These are phyloP conservation scores for Psophocarpus tetragonolobus DNA, from an alignment of 306 rosid genomes.

Conservation along the genomic window DNA sequence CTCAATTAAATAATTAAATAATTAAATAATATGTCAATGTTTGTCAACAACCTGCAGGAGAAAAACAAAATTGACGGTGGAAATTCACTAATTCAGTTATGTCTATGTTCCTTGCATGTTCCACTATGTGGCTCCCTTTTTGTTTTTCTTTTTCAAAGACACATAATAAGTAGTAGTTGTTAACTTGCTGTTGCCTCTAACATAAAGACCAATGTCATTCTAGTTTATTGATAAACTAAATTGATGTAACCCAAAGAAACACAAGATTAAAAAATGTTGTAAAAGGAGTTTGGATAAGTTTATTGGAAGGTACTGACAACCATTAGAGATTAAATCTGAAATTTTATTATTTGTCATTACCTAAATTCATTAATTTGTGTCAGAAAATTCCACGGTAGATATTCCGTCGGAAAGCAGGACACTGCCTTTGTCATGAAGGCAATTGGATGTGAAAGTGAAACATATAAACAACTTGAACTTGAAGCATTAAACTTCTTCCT, in stretches of 20 bases:
- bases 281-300: conserved; percentile 17
- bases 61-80: too few species aligned
- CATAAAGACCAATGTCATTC: not conserved
- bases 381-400: not conserved
- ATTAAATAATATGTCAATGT: too few species aligned
- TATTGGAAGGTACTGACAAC: not conserved
- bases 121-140: not conserved
- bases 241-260: conserved; percentile 15
- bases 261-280: not conserved
- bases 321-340: not conserved
- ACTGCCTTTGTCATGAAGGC: conserved; percentile 11
- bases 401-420: not conserved
- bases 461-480: not conserved
- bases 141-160: not conserved
- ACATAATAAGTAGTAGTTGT: not conserved
- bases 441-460: not conserved
- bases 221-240: not conserved
- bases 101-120: not conserved
- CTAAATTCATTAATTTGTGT: not conserved
- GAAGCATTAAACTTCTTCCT: not conserved
- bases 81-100: too few species aligned
- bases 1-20: too few species aligned
- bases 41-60: too few species aligned
- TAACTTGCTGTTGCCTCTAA: not conserved
- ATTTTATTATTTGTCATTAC: not conserved